Base-by-base conservation (phyloP, 2,329 filamentous ascomycete species). In the Verticillium albo-atrum region DNA sequence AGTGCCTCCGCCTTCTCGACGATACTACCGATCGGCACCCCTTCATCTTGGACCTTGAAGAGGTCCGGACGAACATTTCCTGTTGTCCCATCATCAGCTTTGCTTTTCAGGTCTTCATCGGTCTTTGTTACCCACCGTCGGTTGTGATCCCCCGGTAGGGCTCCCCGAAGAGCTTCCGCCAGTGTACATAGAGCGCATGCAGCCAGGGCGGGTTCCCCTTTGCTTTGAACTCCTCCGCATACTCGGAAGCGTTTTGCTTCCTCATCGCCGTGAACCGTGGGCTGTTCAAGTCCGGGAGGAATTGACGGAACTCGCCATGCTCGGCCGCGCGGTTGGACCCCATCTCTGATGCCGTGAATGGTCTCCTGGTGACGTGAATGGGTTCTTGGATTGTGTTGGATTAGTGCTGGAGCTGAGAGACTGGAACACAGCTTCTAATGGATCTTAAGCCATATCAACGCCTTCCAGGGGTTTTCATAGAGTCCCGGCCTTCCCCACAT, bases 111-210 rank as follows among this genome's bases (percentile, higher is more conserved):
- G 27, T 7, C n/a, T 25, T 60, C 10, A 57, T 58, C 28, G 42
- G 59, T 55, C n/a, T 20, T 2, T 9, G 34, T 17, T 26, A 64
- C 73, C 28, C 73, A 80, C 89, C 89, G 63, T 92, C 87, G 12
- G 73, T 85, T 0, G 89, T 91, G 23, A 92, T 77, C 26, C 89
- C 89, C 67, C 83, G 86, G 70, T 85, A 92, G 0, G 89, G 89
- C 72, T 91, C 88, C 58, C 84, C 74, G 27, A 87, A 74, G 9
- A 88, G 69, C 34, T 80, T 75, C 55, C 76, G 70, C 85, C 86
- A 88, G 68, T 87, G 82, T 62, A 78, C 68, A 60, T 84, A 87
- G 25, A 89, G 71, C 0, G 75, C 82, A 65, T 88, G 80, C 17
- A 91, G 74, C 88, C 88, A 91, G 1, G 89, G 88, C 0, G 89